A percentile compares a stretch with the other conserved stretches of the same genome.
Evolutionary conservation across 805 yeast genomes (phyloP).

Genomic region (Lipomyces sp.): DNA sequence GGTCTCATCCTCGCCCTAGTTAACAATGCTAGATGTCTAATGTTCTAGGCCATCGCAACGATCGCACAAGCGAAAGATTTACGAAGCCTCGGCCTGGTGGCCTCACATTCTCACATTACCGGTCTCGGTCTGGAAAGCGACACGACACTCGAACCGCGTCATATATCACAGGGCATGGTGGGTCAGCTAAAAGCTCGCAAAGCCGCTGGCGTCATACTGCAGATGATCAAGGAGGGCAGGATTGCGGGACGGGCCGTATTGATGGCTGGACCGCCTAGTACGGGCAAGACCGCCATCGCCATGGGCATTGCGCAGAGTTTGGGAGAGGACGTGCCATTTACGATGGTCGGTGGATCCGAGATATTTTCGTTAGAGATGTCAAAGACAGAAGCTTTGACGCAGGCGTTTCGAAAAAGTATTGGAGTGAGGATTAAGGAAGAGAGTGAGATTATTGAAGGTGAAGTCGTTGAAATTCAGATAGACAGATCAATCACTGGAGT

Average conservation of each 20-base stretch:
- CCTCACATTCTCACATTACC: conserved; percentile 97
- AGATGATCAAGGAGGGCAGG: conserved; percentile 90
- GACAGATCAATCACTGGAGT: conserved; percentile 87
- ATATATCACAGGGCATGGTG: conserved; percentile 90
- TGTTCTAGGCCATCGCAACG: conserved; percentile 39
- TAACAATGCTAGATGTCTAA: not conserved
- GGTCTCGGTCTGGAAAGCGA: conserved; percentile 94
- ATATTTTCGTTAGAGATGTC: conserved; percentile 88
- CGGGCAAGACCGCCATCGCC: conserved; percentile 98
- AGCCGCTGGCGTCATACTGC: conserved; percentile 93
- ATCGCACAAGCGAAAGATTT: conserved; percentile 54
- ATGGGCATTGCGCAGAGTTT: conserved; percentile 66
- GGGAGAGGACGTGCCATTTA: conserved; percentile 86
- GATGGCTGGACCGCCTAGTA: conserved; percentile 97
- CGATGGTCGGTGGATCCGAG: conserved; percentile 93
- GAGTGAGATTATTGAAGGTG: conserved; percentile 97
- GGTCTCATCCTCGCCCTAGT: not conserved
- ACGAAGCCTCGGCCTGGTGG: conserved; percentile 75
- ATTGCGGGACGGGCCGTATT: conserved; percentile 97
- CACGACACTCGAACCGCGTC: conserved; percentile 73
- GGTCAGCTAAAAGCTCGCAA: conserved; percentile 92
- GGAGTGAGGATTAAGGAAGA: conserved; percentile 96
- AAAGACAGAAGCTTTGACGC: conserved; percentile 95
- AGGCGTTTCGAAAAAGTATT: conserved; percentile 93
- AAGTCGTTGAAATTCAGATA: conserved; percentile 94